phyloP scores from a whole-genome alignment of 345 rosid species.

The Pugionium dolabratum region DNA sequence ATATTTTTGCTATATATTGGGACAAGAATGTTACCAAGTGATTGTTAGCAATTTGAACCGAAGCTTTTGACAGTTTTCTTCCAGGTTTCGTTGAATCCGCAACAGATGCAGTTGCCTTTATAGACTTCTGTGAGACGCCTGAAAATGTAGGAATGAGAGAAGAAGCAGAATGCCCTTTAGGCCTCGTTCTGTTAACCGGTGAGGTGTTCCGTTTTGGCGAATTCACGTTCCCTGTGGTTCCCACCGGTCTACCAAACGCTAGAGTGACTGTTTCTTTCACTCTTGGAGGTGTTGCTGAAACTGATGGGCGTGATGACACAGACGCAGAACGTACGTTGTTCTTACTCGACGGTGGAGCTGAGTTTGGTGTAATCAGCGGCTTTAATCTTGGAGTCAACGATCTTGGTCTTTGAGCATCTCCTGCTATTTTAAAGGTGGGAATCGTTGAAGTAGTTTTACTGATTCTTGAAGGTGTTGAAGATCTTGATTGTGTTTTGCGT shows the following conservation, averaged over 20 bases:
- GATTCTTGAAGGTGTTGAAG: slow-evolving; percentile 33
- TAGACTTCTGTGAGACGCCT: slow-evolving; percentile 14
- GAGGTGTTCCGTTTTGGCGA: slow-evolving; percentile 32
- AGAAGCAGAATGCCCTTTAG: slow-evolving; percentile 24
- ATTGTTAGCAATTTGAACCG: slow-evolving; percentile 35
- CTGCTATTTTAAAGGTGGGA: slow-evolving; percentile 17
- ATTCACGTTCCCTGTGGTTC: slow-evolving; percentile 15
- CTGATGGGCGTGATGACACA: slow-evolving; percentile 23
- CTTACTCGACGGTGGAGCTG: slow-evolving; percentile 21
- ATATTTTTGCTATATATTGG: not conserved
- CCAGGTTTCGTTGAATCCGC: slow-evolving; percentile 22
- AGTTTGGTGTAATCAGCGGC: slow-evolving; percentile 6
- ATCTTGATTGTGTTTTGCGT: slow-evolving; percentile 32
- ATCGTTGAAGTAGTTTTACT: slow-evolving; percentile 22
- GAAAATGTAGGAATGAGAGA: slow-evolving; percentile 31
- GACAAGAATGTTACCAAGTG: slow-evolving; percentile 35
- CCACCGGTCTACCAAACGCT: slow-evolving; percentile 41
- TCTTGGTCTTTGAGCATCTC: slow-evolving; percentile 37
- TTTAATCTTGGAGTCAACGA: slow-evolving; percentile 38
- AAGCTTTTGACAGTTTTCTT: slow-evolving; percentile 30
- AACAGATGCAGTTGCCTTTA: slow-evolving; percentile 24
- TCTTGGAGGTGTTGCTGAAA: slow-evolving; percentile 34
- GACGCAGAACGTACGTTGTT: slow-evolving; percentile 27
- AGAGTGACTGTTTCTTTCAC: slow-evolving; percentile 36
- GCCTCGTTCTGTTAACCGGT: slow-evolving; percentile 22